phyloP scores from a whole-genome alignment of 495 filamentous ascomycete genomes.

The Talaromyces borbonicus region DNA sequence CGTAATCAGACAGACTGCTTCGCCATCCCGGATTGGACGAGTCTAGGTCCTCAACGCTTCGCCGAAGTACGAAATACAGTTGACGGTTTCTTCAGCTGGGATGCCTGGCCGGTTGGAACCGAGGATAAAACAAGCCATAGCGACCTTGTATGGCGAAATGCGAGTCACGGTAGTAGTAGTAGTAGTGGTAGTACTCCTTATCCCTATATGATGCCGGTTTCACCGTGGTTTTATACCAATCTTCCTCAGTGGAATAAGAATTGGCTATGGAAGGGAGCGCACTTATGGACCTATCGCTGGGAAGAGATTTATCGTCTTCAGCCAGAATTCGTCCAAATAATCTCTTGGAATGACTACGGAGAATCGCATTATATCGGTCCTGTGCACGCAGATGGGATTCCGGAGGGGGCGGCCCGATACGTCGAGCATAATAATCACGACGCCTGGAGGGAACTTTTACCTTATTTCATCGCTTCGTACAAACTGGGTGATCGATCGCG shows the following conservation, averaged over 20 bases:
- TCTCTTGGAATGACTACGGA: slow-evolving; percentile 67
- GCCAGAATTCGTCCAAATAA: slow-evolving; percentile 54
- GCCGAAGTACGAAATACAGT: slow-evolving; percentile 34
- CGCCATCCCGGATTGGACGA: slow-evolving; percentile 57
- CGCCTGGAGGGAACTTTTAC: slow-evolving; percentile 45
- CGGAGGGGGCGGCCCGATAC: slow-evolving; percentile 40
- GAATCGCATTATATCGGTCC: slow-evolving; percentile 68
- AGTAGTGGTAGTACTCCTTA: too few species aligned
- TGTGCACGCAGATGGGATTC: slow-evolving; percentile 37
- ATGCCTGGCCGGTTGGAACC: slow-evolving; percentile 59
- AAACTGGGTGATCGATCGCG: slow-evolving; percentile 35
- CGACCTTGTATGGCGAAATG: slow-evolving; percentile 44
- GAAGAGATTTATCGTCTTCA: slow-evolving; percentile 51
- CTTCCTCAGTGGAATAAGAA: slow-evolving; percentile 62
- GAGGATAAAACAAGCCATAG: slow-evolving; percentile 39
- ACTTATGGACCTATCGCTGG: slow-evolving; percentile 69
- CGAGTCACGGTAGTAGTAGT: slow-evolving; percentile 44
- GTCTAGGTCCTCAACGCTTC: slow-evolving; percentile 43
- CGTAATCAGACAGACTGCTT: slow-evolving; percentile 39
- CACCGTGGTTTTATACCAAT: slow-evolving; percentile 68
- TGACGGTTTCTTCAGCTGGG: slow-evolving; percentile 61
- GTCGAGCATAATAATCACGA: slow-evolving; percentile 42
- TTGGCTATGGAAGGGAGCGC: slow-evolving; percentile 63
- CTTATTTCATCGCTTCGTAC: slow-evolving; percentile 56
- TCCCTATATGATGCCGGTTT: slow-evolving; percentile 71